Conservation (phyloP, 1,284 basidiomycete genomes). For the Ustilago nuda region DNA sequence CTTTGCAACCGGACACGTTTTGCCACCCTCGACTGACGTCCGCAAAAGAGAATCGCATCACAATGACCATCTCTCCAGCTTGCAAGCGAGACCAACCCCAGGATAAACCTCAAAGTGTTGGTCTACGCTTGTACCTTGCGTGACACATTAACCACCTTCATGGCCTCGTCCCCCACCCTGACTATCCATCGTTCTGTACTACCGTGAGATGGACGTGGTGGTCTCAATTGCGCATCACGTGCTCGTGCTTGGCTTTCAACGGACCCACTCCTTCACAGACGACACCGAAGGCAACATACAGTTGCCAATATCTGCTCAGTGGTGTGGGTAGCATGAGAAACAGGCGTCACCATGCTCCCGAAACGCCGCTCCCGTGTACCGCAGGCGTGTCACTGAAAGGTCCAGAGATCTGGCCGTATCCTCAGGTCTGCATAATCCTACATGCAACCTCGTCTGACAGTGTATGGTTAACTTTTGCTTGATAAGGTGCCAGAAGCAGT, state of each 20-base stretch:
- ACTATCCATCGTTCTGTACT: background rate
- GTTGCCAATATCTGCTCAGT: background rate
- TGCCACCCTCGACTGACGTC: background rate
- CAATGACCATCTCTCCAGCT: background rate
- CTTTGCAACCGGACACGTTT: slow-evolving; percentile 13
- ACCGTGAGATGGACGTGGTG: background rate
- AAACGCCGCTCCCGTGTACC: background rate
- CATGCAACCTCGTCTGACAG: too few species aligned
- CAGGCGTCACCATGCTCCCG: slow-evolving; percentile 3
- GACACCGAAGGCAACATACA: background rate
- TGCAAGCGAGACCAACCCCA: slow-evolving; percentile 28
- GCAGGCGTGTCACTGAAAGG: background rate
- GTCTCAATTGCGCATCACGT: slow-evolving; percentile 1
- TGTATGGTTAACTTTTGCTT: background rate
- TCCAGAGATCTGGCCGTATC: background rate
- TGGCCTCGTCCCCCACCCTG: background rate
- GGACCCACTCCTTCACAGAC: background rate
- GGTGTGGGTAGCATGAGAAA: slow-evolving; percentile 23
- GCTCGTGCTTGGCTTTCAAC: background rate
- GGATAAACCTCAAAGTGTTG: slow-evolving; percentile 9
- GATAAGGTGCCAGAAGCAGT: background rate
- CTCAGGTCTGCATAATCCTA: too few species aligned
- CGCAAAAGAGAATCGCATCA: background rate
- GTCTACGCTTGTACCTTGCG: slow-evolving; percentile 1
- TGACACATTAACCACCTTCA: background rate